A percentile compares a stretch with the other conserved stretches of the same genome.
phyloP scores from a whole-genome alignment of 805 yeast species.

The Kodamaea kakaduensis region DNA sequence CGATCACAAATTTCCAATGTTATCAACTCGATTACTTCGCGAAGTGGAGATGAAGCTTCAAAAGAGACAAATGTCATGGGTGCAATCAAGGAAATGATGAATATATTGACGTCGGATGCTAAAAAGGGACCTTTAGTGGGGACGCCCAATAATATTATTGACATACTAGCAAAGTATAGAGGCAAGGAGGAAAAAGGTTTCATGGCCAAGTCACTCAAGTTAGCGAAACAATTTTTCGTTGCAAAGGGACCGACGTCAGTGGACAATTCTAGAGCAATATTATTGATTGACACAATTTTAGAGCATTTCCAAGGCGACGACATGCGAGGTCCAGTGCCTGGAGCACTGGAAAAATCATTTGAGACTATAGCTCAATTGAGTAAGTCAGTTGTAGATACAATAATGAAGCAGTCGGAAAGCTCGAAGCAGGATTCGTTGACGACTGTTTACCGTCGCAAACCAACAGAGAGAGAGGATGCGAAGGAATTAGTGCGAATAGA shows the following conservation, averaged over 20 bases:
- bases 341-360: constrained; percentile 2
- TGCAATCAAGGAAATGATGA: constrained; percentile 39
- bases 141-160: constrained; percentile 11
- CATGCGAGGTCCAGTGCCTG: not conserved
- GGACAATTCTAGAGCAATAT: constrained; percentile 18
- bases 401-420: constrained; percentile 12
- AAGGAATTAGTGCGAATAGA: constrained; percentile 60
- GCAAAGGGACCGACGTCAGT: constrained; percentile 10
- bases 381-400: constrained; percentile 11
- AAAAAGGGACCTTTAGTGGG: constrained; percentile 11
- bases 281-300: constrained; percentile 23
- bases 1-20: constrained; percentile 32
- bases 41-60: constrained; percentile 15
- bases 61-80: constrained; percentile 27
- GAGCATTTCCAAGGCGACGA: constrained; percentile 12
- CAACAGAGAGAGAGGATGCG: constrained; percentile 32
- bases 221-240: constrained; percentile 32
- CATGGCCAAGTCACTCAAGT: constrained; percentile 27
- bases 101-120: constrained; percentile 20
- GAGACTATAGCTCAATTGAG: constrained; percentile 10
- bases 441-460: constrained; percentile 15
- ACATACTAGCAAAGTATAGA: constrained; percentile 21
- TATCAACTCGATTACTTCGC: constrained; percentile 29
- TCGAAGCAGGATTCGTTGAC: constrained; percentile 22
- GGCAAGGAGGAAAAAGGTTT: constrained; percentile 18